Evolutionary conservation across 2,329 filamentous ascomycete genomes (phyloP), one percentile per base, ranked within the genome.

Genomic region (Monosporascus sp.): DNA sequence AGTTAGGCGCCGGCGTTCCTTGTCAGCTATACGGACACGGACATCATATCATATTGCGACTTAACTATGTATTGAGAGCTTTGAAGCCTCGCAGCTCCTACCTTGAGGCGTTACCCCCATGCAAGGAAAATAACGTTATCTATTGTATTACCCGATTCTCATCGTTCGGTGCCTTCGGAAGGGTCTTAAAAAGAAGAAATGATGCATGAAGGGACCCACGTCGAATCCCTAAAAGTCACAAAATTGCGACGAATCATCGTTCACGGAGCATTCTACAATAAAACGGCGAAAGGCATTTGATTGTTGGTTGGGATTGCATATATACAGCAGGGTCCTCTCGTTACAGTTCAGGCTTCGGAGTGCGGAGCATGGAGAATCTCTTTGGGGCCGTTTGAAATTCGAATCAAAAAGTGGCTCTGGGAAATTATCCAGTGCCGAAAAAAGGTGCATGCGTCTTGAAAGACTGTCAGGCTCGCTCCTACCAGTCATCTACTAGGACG

Each of bases 1-100:
- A 55, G 48, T 58, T 55, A 49, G 48, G 47, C 57, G 53, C 58
- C 57, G 54, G 54, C 57, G 53, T 57, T 48, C 20, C 50, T 45
- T 48, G 41, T 47, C 51, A 35, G 46, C 45, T 55, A 52, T 40
- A 48, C 31, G 22, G 43, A 44, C 4, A 35, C 41, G 49, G 45
- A 50, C 49, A 49, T 52, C 37, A 44, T 35, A 35, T 35, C 31
- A 35, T 35, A 35, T 52, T 43, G 51, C 43, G 48, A 52, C 41
- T 35, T 31, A 31, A 31, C 24, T 52, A 24, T 50, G 20, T 48
- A 17, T 49, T 41, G 26, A 35, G 19, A 20, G 17, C 17, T 20
- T 43, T 20, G 40, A 19, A 24, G 11, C 19, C 24, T 20, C 19
- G n/a, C 40, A 20, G 40, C 40, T 9, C 19, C 14, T 20, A 43